phyloP scores from a whole-genome alignment of 1,139 yeast genomes.

The Saccharomyces pastorianus region DNA sequence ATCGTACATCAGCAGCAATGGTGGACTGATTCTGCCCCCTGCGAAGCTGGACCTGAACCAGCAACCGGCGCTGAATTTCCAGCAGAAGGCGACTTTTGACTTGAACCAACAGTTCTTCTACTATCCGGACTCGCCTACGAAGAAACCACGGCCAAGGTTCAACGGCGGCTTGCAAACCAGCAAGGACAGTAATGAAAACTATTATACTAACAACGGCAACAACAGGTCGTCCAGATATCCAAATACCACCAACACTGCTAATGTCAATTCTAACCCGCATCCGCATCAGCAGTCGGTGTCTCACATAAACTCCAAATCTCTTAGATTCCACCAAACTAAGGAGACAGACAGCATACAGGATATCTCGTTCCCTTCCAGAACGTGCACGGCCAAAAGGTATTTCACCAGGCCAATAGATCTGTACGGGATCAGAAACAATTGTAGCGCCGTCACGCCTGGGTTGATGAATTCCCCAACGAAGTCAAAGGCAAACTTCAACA shows the following conservation, averaged over 20 bases:
- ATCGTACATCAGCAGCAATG: background rate
- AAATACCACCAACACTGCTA: background rate
- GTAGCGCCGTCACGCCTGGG: background rate
- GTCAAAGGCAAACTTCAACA: background rate
- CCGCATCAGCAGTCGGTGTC: background rate
- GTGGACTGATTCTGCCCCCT: background rate
- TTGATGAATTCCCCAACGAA: background rate
- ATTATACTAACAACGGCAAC: background rate
- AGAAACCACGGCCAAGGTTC: background rate
- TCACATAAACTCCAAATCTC: background rate
- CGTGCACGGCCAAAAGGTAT: background rate
- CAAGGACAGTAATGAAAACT: background rate
- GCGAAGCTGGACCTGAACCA: background rate
- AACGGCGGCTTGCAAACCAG: slow-evolving; percentile 1
- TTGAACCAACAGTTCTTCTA: background rate
- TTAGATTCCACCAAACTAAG: background rate
- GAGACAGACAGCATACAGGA: background rate
- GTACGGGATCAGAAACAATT: background rate
- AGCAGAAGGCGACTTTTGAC: background rate
- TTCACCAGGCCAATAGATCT: background rate
- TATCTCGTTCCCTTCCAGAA: background rate
- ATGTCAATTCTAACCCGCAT: background rate
- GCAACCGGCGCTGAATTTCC: background rate
- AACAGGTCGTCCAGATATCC: background rate
- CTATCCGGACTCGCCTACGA: slow-evolving; percentile 3